A percentile compares a stretch with the other conserved stretches of the same genome.
These are phyloP conservation scores for Suhomyces kunorum DNA, from an alignment of 1,139 yeast genomes.

Conservation along the genomic window DNA sequence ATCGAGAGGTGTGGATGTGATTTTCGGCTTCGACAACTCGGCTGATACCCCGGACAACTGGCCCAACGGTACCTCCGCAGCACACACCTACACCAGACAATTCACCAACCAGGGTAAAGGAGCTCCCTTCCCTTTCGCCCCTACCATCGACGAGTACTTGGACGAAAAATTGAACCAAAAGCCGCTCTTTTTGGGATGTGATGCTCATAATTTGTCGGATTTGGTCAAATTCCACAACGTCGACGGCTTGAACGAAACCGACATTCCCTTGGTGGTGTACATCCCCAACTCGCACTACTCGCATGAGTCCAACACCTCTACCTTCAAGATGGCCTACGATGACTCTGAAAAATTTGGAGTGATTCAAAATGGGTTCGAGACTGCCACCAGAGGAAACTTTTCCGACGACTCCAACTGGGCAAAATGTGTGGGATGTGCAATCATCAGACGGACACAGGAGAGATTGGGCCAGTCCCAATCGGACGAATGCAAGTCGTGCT, in stretches of 20 bases:
- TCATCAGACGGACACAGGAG: constrained; percentile 46
- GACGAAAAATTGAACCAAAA: constrained; percentile 28
- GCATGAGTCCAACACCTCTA: constrained; percentile 39
- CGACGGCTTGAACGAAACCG: constrained; percentile 31
- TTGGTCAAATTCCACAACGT: constrained; percentile 33
- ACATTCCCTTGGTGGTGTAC: constrained; percentile 43
- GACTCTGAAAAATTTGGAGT: constrained; percentile 33
- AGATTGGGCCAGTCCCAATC: constrained; percentile 39
- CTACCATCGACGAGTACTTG: constrained; percentile 32
- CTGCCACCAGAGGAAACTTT: constrained; percentile 35
- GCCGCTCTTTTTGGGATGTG: constrained; percentile 48
- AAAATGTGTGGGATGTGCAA: constrained; percentile 50
- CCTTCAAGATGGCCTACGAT: constrained; percentile 43
- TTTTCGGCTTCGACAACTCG: constrained; percentile 84
- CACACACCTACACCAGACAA: constrained; percentile 54
- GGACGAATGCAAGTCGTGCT: constrained; percentile 43
- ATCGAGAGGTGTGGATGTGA: constrained; percentile 70
- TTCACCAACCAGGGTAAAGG: constrained; percentile 44
- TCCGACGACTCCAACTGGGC: constrained; percentile 43
- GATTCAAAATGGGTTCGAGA: constrained; percentile 44
- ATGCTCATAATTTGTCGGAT: constrained; percentile 30
- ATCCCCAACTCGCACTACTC: constrained; percentile 37
- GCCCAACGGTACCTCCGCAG: constrained; percentile 79
- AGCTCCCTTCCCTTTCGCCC: constrained; percentile 44
- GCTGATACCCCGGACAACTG: constrained; percentile 69